Conservation (phyloP, 2,329 filamentous ascomycete genomes). For the Colletotrichum orchidophilum region DNA sequence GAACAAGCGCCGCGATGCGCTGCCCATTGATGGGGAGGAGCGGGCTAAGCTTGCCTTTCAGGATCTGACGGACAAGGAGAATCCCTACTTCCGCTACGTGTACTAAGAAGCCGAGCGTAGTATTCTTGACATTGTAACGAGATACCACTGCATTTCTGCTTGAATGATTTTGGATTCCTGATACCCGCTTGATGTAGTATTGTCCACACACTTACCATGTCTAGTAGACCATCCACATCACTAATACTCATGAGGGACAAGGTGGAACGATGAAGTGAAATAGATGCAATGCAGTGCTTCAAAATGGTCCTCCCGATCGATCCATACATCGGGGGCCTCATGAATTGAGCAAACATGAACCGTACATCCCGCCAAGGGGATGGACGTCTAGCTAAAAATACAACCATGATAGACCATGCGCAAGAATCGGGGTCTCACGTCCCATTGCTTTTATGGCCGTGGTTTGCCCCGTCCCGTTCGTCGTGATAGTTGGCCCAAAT, state of each 20-base stretch:
- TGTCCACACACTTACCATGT: background rate
- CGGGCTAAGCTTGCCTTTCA: conserved; percentile 72
- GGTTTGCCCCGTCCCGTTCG: background rate
- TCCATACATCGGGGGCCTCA: conserved; percentile 17
- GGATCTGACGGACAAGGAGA: conserved; percentile 75
- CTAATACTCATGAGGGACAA: background rate
- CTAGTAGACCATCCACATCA: background rate
- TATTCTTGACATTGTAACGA: background rate
- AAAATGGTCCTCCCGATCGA: conserved; percentile 12
- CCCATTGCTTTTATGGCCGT: background rate
- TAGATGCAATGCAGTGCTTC: background rate
- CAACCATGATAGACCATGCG: conserved; percentile 15
- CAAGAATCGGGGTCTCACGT: background rate
- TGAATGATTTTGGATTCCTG: background rate
- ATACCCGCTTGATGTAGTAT: background rate
- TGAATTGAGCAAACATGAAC: conserved; percentile 11
- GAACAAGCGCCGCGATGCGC: conserved; percentile 60
- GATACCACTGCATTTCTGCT: background rate
- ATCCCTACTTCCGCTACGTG: conserved; percentile 72
- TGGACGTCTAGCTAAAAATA: conserved; percentile 29
- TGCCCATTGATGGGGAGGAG: conserved; percentile 67
- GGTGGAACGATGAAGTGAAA: background rate
- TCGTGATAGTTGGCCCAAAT: background rate
- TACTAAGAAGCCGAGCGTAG: background rate
- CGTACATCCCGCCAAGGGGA: conserved; percentile 2